phyloP scores from a whole-genome alignment of 495 filamentous ascomycete species.

The Hyphodiscus hymeniophilus region DNA sequence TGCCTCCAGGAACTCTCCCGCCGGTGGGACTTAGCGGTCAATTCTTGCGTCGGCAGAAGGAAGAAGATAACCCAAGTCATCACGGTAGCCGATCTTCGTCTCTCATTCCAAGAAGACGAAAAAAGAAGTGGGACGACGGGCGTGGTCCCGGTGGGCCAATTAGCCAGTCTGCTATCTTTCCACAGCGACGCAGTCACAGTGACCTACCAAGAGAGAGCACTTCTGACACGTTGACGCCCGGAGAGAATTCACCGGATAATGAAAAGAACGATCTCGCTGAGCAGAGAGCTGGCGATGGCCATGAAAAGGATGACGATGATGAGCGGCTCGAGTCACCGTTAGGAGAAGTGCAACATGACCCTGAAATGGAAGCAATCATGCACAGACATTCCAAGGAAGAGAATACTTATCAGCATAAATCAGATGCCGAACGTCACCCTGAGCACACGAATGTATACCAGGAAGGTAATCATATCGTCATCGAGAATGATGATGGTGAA shows the following conservation, averaged over 20 bases:
- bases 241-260: constrained; percentile 23
- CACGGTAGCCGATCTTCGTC: constrained; percentile 50
- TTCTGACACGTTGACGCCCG: constrained; percentile 21
- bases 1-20: constrained; percentile 71
- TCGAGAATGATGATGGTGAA: constrained; percentile 85
- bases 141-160: constrained; percentile 83
- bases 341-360: constrained; percentile 19
- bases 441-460: constrained; percentile 57
- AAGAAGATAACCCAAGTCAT: constrained; percentile 55
- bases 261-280: constrained; percentile 27
- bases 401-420: constrained; percentile 25
- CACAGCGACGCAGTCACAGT: constrained; percentile 45
- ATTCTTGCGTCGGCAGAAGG: constrained; percentile 74
- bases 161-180: constrained; percentile 81
- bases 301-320: constrained; percentile 26
- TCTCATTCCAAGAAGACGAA: constrained; percentile 51
- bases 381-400: constrained; percentile 25
- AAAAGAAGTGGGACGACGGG: constrained; percentile 45
- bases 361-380: constrained; percentile 20
- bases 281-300: constrained; percentile 2
- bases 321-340: constrained; percentile 23
- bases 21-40: constrained; percentile 65
- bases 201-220: constrained; percentile 22
- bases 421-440: constrained; percentile 22
- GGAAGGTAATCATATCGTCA: constrained; percentile 73